phyloP scores from a whole-genome alignment of 2,329 filamentous ascomycete genomes.

The Fusarium sp. region DNA sequence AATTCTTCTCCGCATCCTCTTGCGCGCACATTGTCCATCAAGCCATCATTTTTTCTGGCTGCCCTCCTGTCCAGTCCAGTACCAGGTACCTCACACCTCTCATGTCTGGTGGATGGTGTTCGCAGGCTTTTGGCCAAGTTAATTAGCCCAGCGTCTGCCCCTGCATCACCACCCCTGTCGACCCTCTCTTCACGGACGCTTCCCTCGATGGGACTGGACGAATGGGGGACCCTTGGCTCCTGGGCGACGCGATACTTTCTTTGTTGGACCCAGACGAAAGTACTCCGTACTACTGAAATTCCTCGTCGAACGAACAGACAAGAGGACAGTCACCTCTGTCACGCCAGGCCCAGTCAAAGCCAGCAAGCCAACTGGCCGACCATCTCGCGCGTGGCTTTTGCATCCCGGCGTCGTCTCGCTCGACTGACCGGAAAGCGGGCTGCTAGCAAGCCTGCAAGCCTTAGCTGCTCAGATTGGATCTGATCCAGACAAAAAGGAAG shows the following conservation, averaged over 20 bases:
- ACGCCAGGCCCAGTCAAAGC: conserved; percentile 40
- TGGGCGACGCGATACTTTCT: conserved; percentile 25
- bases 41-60: not conserved
- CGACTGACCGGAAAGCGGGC: conserved; percentile 8
- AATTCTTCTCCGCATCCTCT: conserved; percentile 25
- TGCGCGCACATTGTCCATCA: conserved; percentile 3
- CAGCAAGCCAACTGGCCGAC: conserved; percentile 36
- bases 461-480: conserved; percentile 34
- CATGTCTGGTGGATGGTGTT: conserved; percentile 20
- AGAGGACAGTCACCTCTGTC: conserved; percentile 35
- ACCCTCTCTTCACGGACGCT: conserved; percentile 28
- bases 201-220: conserved; percentile 18
- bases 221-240: conserved; percentile 17
- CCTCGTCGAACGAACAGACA: conserved; percentile 24
- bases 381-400: conserved; percentile 40
- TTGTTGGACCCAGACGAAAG: conserved; percentile 22
- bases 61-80: not conserved
- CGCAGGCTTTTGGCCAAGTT: conserved; percentile 5
- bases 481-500: conserved; percentile 36
- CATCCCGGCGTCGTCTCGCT: conserved; percentile 34
- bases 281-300: conserved; percentile 34
- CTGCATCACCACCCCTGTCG: conserved; percentile 42
- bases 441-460: conserved; percentile 22
- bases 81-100: conserved; percentile 11
- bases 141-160: conserved; percentile 37